These are phyloP conservation scores for Hymenoscyphus infarciens DNA, from an alignment of 2,329 filamentous ascomycete genomes.

Conservation along the genomic window DNA sequence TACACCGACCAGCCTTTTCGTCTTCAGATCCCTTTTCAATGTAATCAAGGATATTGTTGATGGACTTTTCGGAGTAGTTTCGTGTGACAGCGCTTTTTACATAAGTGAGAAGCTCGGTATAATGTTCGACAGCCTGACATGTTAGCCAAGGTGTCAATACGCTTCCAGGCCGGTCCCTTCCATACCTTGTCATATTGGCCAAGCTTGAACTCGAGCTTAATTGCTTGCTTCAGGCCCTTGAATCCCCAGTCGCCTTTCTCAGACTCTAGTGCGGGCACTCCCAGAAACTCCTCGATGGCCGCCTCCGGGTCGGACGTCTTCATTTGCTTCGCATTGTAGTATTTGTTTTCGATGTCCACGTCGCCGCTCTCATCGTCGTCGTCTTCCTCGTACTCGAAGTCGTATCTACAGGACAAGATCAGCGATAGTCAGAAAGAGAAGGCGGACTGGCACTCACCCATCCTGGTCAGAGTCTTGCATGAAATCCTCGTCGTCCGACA, in stretches of 20 bases:
- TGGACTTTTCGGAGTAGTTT: constrained; percentile 98
- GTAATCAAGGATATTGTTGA: constrained; percentile 98
- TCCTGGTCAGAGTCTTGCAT: constrained; percentile 91
- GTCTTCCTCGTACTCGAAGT: constrained; percentile 93
- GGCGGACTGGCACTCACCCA: constrained; percentile 53
- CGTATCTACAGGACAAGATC: constrained; percentile 56
- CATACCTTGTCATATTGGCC: constrained; percentile 76
- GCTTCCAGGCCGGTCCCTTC: neutral
- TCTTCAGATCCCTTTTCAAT: constrained; percentile 86
- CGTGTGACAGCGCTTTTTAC: constrained; percentile 95
- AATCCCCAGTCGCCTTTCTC: constrained; percentile 99
- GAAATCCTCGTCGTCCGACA: constrained; percentile 71
- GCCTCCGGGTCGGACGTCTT: constrained; percentile 83
- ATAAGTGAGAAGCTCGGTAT: constrained; percentile 91
- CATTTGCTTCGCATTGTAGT: constrained; percentile 98
- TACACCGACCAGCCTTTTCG: constrained; percentile 69
- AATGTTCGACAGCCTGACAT: constrained; percentile 79
- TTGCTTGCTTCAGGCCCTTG: constrained; percentile 95
- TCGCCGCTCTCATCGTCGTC: constrained; percentile 85
- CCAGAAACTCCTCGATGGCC: constrained; percentile 89
- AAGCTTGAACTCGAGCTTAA: constrained; percentile 95
- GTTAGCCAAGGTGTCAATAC: neutral
- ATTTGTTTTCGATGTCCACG: constrained; percentile 97
- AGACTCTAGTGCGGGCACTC: constrained; percentile 74
- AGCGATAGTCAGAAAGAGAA: constrained; percentile 8